phyloP scores from a whole-genome alignment of 495 filamentous ascomycete species.

The Staphylotrichum longicolle region DNA sequence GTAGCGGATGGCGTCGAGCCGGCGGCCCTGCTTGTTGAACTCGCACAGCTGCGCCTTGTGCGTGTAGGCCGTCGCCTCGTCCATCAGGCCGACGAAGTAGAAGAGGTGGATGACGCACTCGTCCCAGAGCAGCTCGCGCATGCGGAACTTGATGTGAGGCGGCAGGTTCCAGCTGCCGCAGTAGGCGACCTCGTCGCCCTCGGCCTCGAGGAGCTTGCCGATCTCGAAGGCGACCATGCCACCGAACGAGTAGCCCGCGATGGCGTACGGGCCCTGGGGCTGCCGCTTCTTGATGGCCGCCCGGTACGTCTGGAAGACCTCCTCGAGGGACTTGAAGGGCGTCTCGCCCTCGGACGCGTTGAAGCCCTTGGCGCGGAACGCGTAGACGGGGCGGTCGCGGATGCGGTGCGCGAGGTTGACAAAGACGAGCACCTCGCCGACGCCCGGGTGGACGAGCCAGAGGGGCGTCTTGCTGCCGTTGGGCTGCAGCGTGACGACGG shows the following conservation, averaged over 20 bases:
- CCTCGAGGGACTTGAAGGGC: constrained; percentile 37
- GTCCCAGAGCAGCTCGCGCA: constrained; percentile 50
- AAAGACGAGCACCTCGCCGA: constrained; percentile 58
- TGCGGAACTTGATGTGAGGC: constrained; percentile 53
- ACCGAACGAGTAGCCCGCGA: constrained; percentile 58
- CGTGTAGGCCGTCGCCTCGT: constrained; percentile 35
- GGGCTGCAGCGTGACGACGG: constrained; percentile 46
- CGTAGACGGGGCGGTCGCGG: constrained; percentile 52
- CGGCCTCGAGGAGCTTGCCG: constrained; percentile 44
- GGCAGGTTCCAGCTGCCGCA: constrained; percentile 45
- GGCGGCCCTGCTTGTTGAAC: constrained; percentile 29
- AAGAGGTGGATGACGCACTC: constrained; percentile 47
- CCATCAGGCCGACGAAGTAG: constrained; percentile 50
- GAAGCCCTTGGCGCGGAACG: constrained; percentile 55
- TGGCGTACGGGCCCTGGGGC: constrained; percentile 54
- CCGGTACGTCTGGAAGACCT: constrained; percentile 42
- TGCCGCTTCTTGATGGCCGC: constrained; percentile 45
- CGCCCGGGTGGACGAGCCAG: constrained; percentile 58
- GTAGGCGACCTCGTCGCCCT: constrained; percentile 34
- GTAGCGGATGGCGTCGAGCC: constrained; percentile 11
- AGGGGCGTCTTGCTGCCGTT: constrained; percentile 50
- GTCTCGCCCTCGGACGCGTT: constrained; percentile 41
- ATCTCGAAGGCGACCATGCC: constrained; percentile 56
- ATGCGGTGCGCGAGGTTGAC: constrained; percentile 48
- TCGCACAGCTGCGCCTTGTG: constrained; percentile 20